Evolutionary conservation across 208 protist genomes (phyloP), one percentile per base, ranked within the genome.

Genomic region (Acanthamoeba sp.): DNA sequence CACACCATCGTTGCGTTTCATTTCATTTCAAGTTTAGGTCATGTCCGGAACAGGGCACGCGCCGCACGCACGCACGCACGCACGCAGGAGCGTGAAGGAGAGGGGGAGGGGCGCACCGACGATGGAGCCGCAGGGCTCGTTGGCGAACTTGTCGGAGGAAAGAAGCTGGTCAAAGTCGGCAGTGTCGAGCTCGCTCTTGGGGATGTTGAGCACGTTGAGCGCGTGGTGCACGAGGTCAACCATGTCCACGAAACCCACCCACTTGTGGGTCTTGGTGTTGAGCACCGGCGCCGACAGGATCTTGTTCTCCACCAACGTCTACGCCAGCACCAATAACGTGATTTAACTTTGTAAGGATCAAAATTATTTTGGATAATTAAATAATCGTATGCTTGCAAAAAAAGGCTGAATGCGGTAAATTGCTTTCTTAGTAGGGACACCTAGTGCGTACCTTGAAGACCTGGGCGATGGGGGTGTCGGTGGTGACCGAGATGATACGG

Each of bases 231-330:
- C 94, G 59, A 95, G 73, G 62, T 95, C 94, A 14, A 95, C n/a
- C 62, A 95, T 95, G 73, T 95, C 94, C 18, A 95, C 69, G 24
- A 92, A 95, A 34, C 93, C 93, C 55, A 91, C 62, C 85, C 57
- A 95, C 59, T 66, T 95, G 85, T 93, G 64, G 45, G 32, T 20
- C 73, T 40, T 34, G 9, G 22, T 57, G 45, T 95, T 71, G 38
- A 48, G 87, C 22, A 95, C 52, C 59, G 94, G 94, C 57, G 76
- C 69, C 45, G 94, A 95, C 45, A 95, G 42, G 69, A 95, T 59
- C 45, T 95, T 95, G 32, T 95, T 92, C 57, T 93, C 62, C 6
- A 95, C 62, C 69, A 95, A 73, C 57, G 78, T 38, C 94, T 95
- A 59, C 20, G 45, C 9, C 45, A 50, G 12, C 45, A 50, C n/a